Base-by-base conservation (phyloP, 768 basidiomycete species). In the Daedaleopsis nitida region DNA sequence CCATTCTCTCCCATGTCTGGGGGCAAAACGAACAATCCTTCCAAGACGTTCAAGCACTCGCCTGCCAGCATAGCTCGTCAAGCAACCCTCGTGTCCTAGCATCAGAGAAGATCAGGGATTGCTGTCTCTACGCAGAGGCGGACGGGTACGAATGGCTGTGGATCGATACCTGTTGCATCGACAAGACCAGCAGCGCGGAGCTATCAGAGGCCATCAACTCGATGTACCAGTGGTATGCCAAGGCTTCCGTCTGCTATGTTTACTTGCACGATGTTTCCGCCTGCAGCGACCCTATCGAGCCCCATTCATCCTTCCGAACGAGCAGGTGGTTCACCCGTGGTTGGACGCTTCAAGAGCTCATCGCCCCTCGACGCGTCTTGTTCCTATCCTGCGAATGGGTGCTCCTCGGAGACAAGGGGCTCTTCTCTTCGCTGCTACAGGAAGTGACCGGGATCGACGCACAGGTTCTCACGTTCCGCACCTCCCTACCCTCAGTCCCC, bases 161-260 rank as follows among this genome's bases (percentile, higher is more conserved):
- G 54, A 23, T 42, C 12, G 57, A 58, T 42, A 45, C 52, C n/a
- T 59, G 45, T 45, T 59, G 47, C 43, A 55, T 59, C 45, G 52
- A 59, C 59, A 45, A 55, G 37, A 49, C 52, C 4, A 55, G 51
- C 52, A 53, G 58, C 52, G 58, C 50, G 5, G 59, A 59, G 23
- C 59, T 59, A 17, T 59, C 59, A 8, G 58, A 59, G 35, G 43
- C 58, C 12, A 59, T 53, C 52, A 59, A 59, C 50, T 53, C 52
- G 7, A 59, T 59, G 58, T 55, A 54, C 38, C 44, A 47, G 35
- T 59, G 58, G 58, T 54, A 59, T 21, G 45, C 58, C 3, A 21
- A 37, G 51, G 58, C 52, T 3, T 32, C 52, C 7, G 58, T 55
- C 12, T 59, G 58, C n/a, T 59, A 59, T 21, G 58, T 52, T 13